Evolutionary conservation across 768 basidiomycete genomes (phyloP), one percentile per base, ranked within the genome.

Genomic region (Rhizopogon vesiculosus): DNA sequence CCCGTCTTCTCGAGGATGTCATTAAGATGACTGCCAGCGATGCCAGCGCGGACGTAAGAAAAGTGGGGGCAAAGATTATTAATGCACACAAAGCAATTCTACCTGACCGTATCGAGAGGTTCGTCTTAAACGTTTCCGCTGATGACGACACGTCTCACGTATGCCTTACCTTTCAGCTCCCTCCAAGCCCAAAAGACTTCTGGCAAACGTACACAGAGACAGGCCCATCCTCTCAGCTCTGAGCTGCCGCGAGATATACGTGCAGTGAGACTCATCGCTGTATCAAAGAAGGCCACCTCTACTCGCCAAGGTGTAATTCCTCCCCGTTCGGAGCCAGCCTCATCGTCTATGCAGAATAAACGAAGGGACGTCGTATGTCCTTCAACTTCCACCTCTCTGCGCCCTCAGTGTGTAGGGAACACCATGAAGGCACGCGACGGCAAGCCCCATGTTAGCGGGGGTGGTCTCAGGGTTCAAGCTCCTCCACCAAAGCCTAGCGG

Each of bases 41-140:
- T 68, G 81, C 89, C 6, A 88, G 78, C 63, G 83, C 85, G 25
- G 91, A 91, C 50, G 80, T 92, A 29, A 76, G 92, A 60, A 87
- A 83, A 65, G 68, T 81, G 6, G 81, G 83, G 58, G 81, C 83
- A 64, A 79, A 85, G 61, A 72, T 93, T 3, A 93, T 89, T 63
- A 87, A 85, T 55, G 85, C 84, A 1, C 93, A 93, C 68, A 84
- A 82, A 58, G 69, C 83, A 2, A 67, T 92, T 31, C 74, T 92
- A 43, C 91, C 92, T 3, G 66, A 69, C 19, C 76, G 91, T 44
- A 77, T 93, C 3, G 82, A 85, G 25, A 79, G 71, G 92, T 92
- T 13, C 10, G 78, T 68, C 7, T 49, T 33, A 28, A 35, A 29
- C 25, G 7, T n/a, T 16, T 52, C 18, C 46, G 51, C 22, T 56